Evolutionary conservation across 1,139 yeast species (phyloP).

Genomic region (Protomyces inouyei): DNA sequence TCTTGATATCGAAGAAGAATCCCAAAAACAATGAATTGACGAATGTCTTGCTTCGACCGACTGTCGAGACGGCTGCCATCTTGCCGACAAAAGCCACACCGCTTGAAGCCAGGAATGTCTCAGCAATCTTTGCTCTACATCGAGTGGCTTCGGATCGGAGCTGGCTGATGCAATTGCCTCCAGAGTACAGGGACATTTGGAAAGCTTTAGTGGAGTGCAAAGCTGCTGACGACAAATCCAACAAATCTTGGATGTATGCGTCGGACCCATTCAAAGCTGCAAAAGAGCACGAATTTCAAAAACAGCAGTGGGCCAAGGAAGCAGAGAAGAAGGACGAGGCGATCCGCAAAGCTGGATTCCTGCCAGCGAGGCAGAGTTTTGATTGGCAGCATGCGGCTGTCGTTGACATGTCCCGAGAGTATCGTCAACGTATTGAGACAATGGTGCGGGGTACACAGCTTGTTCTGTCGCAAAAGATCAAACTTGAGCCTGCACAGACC

Average conservation of each 20-base stretch:
- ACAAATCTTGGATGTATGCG: slow-evolving; percentile 49
- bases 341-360: slow-evolving; percentile 23
- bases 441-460: slow-evolving; percentile 33
- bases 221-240: slow-evolving; percentile 45
- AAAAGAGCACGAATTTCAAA: slow-evolving; percentile 43
- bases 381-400: slow-evolving; percentile 29
- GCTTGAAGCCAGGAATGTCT: slow-evolving; percentile 81
- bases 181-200: slow-evolving; percentile 78
- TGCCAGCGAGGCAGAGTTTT: slow-evolving; percentile 13
- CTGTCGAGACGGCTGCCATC: slow-evolving; percentile 42
- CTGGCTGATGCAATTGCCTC: slow-evolving; percentile 69
- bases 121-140: slow-evolving; percentile 82
- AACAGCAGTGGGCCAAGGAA: slow-evolving; percentile 34
- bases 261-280: slow-evolving; percentile 62
- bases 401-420: slow-evolving; percentile 39
- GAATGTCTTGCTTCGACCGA: slow-evolving; percentile 58
- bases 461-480: not conserved
- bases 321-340: slow-evolving; percentile 33
- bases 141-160: slow-evolving; percentile 62
- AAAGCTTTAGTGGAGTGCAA: slow-evolving; percentile 59
- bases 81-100: slow-evolving; percentile 69
- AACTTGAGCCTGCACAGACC: not conserved
- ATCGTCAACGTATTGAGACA: slow-evolving; percentile 37
- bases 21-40: slow-evolving; percentile 74
- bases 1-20: slow-evolving; percentile 59